These are phyloP conservation scores for Phoma herbarum DNA, from an alignment of 2,329 filamentous ascomycete genomes.

Conservation along the genomic window DNA sequence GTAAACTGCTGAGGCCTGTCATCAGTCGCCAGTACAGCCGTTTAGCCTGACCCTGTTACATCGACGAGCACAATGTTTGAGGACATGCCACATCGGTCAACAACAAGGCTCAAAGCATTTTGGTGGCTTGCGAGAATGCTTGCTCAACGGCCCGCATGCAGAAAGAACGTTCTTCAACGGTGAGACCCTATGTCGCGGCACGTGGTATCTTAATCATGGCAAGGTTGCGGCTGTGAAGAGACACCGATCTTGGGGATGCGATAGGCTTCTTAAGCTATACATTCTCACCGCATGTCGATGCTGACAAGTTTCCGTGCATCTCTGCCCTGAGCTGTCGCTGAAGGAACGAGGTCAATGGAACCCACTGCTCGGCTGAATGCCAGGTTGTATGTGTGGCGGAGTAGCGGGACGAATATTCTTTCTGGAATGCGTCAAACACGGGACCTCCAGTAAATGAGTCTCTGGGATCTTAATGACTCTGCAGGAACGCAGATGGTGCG, in stretches of 20 bases:
- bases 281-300: background rate
- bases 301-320: background rate
- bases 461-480: background rate
- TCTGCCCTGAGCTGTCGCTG: background rate
- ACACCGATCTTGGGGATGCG: background rate
- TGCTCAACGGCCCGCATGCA: background rate
- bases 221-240: background rate
- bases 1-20: background rate
- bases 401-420: background rate
- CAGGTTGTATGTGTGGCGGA: background rate
- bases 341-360: background rate
- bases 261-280: background rate
- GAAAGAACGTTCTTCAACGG: background rate
- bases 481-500: background rate
- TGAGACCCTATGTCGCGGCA: background rate
- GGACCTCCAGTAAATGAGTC: background rate
- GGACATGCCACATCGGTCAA: background rate
- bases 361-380: background rate
- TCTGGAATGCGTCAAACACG: background rate
- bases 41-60: background rate
- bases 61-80: background rate
- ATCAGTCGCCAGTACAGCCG: background rate
- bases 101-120: background rate
- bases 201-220: background rate
- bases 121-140: background rate